Conservation (phyloP, 257 asterid species). For the Penstemon barbatus region DNA sequence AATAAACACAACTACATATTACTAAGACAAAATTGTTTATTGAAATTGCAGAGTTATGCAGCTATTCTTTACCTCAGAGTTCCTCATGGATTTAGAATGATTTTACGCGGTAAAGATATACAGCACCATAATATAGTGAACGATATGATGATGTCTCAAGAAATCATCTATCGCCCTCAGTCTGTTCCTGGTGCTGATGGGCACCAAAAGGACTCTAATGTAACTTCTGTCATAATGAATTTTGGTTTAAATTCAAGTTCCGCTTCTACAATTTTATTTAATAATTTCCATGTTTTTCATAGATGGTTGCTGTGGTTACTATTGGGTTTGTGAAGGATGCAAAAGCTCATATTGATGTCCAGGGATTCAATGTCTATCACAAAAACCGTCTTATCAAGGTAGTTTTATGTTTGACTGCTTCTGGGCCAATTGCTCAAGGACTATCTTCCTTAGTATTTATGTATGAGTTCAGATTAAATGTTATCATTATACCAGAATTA, state of each 20-base stretch:
- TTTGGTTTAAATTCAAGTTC: constrained; percentile 15
- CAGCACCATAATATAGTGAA: constrained; percentile 93
- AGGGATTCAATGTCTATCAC: constrained; percentile 97
- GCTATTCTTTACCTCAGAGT: constrained; percentile 92
- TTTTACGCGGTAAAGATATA: constrained; percentile 88
- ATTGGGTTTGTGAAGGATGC: constrained; percentile 99
- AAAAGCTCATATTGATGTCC: constrained; percentile 87
- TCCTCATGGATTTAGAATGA: constrained; percentile 81
- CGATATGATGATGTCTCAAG: constrained; percentile 99
- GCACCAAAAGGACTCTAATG: constrained; percentile 58
- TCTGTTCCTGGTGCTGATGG: constrained; percentile 75
- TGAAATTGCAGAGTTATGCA: constrained; percentile 76
- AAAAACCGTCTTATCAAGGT: constrained; percentile 98
- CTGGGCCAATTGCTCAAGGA: neutral
- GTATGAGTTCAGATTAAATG: neutral
- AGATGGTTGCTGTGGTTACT: constrained; percentile 88
- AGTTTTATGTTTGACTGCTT: constrained; percentile 12
- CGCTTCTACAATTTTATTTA: constrained; percentile 24
- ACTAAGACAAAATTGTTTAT: constrained; percentile 24
- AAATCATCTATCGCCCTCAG: constrained; percentile 87
- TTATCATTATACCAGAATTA: neutral
- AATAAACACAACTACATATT: neutral
- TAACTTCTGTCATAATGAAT: constrained; percentile 33
- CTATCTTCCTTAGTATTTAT: constrained; percentile 7
- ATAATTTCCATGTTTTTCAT: constrained; percentile 25